These are phyloP conservation scores for Trebouxia gelatinosa DNA, from an alignment of 163 green algal genomes.

Conservation along the genomic window DNA sequence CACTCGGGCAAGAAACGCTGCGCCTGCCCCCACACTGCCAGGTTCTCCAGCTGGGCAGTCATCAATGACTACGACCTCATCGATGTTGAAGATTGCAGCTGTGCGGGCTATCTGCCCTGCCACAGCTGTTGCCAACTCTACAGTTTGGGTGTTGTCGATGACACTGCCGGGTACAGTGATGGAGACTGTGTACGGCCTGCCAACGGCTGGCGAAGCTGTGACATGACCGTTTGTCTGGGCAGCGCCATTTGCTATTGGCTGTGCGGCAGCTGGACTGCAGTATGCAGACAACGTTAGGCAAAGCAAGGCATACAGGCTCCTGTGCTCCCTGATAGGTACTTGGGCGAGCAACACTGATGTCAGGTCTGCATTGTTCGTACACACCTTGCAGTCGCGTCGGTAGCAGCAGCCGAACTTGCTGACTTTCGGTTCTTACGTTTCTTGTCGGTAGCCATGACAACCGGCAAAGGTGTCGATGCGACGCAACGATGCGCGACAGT, in stretches of 20 bases:
- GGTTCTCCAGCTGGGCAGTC: slow-evolving; percentile 12
- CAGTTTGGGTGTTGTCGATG: slow-evolving; percentile 83
- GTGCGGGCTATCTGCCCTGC: slow-evolving; percentile 85
- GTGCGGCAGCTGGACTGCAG: no score
- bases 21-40: slow-evolving; percentile 45
- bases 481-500: no score
- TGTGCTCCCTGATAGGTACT: no score
- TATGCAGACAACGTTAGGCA: no score
- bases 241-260: neutral
- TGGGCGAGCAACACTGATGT: no score
- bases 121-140: slow-evolving; percentile 77
- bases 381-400: no score
- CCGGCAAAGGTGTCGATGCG: no score
- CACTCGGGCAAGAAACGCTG: slow-evolving; percentile 77
- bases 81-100: slow-evolving; percentile 86
- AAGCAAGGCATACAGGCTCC: no score
- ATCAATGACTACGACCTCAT: slow-evolving; percentile 71
- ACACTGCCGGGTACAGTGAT: slow-evolving; percentile 82
- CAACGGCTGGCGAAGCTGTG: neutral
- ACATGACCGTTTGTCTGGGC: neutral
- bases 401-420: no score
- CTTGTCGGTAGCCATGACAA: slow-evolving; percentile 15
- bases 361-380: no score
- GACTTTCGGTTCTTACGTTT: slow-evolving; percentile 15
- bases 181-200: slow-evolving; percentile 64